Conservation (phyloP, 2,329 filamentous ascomycete genomes). For the Xylariaceae sp. region DNA sequence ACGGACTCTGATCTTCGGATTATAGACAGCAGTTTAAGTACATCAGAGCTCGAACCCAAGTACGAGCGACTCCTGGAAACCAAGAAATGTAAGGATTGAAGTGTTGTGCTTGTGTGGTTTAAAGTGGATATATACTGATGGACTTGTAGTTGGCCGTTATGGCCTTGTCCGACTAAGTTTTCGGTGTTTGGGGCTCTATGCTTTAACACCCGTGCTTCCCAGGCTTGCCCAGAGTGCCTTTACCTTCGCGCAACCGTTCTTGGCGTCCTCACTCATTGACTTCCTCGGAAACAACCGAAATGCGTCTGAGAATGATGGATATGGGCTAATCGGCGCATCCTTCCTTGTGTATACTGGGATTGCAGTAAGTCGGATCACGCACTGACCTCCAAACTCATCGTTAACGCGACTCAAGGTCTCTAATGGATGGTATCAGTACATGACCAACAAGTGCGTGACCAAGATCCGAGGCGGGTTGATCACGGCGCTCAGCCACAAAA, state of each 20-base stretch:
- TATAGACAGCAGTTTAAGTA: slow-evolving; percentile 22
- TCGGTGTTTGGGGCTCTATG: slow-evolving; percentile 20
- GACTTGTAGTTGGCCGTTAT: slow-evolving; percentile 11
- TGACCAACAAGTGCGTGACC: slow-evolving; percentile 16
- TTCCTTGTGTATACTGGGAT: slow-evolving; percentile 31
- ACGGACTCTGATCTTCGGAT: slow-evolving; percentile 25
- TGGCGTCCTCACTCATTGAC: slow-evolving; percentile 25
- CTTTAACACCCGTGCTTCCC: slow-evolving; percentile 21
- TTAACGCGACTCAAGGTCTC: slow-evolving; percentile 20
- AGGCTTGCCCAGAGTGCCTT: slow-evolving; percentile 29
- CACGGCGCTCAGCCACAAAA: slow-evolving; percentile 24
- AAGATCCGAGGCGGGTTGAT: slow-evolving; percentile 27
- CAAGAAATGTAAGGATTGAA: slow-evolving; percentile 19
- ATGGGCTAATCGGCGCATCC: slow-evolving; percentile 31
- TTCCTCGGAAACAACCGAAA: slow-evolving; percentile 18
- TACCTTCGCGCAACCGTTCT: slow-evolving; percentile 32
- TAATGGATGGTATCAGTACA: slow-evolving; percentile 30
- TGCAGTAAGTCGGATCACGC: slow-evolving; percentile 15
- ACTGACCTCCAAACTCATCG: not conserved
- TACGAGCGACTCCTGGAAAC: slow-evolving; percentile 15
- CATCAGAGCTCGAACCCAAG: slow-evolving; percentile 7
- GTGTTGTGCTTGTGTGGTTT: not conserved
- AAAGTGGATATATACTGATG: slow-evolving; percentile 3
- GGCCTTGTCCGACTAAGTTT: slow-evolving; percentile 16
- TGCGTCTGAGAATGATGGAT: slow-evolving; percentile 24